phyloP scores from a whole-genome alignment of 306 rosid species.

The Delonix regia region DNA sequence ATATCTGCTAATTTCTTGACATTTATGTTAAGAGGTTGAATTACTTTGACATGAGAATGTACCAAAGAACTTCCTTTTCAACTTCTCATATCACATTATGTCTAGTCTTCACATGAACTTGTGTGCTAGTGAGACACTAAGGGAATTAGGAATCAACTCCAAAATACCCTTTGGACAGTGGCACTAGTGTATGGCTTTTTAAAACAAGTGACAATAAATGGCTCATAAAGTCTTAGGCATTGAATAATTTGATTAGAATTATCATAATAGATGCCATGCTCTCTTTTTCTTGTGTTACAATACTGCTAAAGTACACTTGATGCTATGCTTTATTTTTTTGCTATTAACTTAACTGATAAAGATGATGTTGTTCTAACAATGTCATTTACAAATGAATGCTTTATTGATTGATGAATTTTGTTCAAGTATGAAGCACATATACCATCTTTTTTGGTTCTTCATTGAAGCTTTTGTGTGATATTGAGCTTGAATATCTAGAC shows the following conservation, averaged over 20 bases:
- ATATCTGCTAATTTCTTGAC: no score
- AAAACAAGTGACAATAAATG: constrained; percentile 68
- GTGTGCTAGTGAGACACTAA: constrained; percentile 56
- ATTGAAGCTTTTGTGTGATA: constrained; percentile 17
- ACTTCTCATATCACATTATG: constrained; percentile 94
- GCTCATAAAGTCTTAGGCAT: background rate
- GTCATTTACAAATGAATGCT: background rate
- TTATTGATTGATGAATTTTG: constrained; percentile 18
- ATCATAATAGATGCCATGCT: background rate
- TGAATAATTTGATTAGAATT: constrained; percentile 5
- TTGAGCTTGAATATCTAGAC: constrained; percentile 41
- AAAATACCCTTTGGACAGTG: no score
- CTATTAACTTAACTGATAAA: background rate
- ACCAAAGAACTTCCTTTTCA: constrained; percentile 96
- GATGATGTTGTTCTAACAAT: constrained; percentile 7
- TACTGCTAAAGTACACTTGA: background rate
- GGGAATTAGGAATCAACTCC: no score
- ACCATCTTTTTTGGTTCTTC: constrained; percentile 20
- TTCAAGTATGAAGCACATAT: background rate
- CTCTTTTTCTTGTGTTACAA: background rate
- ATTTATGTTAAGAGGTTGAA: no score
- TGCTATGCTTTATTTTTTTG: background rate
- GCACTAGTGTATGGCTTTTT: constrained; percentile 94
- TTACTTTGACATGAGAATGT: no score
- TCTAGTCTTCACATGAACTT: constrained; percentile 83